phyloP scores from a whole-genome alignment of 1,284 basidiomycete genomes.

The Coriolopsis trogii region DNA sequence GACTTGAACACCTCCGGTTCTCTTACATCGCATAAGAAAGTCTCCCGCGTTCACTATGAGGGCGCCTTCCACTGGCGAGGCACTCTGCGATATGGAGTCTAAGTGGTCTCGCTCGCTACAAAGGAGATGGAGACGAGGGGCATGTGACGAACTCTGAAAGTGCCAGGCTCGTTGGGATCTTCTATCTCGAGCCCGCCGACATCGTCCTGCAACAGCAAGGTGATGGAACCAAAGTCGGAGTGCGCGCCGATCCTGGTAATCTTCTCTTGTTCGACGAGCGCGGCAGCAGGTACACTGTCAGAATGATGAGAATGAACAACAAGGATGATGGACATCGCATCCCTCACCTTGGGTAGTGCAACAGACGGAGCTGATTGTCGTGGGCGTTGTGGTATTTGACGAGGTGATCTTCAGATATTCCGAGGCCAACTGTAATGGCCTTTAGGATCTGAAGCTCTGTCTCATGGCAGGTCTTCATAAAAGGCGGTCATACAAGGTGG shows the following conservation, averaged over 20 bases:
- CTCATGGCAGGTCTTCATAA: constrained; percentile 40
- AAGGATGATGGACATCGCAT: too few relatives aligned
- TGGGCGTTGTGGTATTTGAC: constrained; percentile 43
- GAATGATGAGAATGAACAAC: too few relatives aligned
- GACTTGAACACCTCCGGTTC: too few relatives aligned
- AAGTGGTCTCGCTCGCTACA: too few relatives aligned
- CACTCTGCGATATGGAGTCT: constrained; percentile 40
- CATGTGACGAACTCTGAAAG: constrained; percentile 43
- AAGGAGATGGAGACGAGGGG: too few relatives aligned
- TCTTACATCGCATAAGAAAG: constrained; percentile 55
- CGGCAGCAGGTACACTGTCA: constrained; percentile 39
- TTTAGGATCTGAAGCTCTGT: constrained; percentile 47
- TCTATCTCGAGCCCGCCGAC: constrained; percentile 65
- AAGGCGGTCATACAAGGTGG: neutral
- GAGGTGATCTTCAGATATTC: constrained; percentile 51
- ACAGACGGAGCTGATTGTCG: constrained; percentile 60
- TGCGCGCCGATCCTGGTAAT: constrained; percentile 57
- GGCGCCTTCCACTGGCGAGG: constrained; percentile 50
- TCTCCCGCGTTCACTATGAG: constrained; percentile 67
- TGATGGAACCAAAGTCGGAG: constrained; percentile 62
- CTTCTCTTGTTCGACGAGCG: constrained; percentile 42
- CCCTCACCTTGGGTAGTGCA: constrained; percentile 58
- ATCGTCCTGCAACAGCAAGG: constrained; percentile 60
- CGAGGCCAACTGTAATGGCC: constrained; percentile 56
- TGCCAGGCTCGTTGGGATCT: constrained; percentile 48